A percentile compares a stretch with the other conserved stretches of the same genome.
These are phyloP conservation scores for Inga leiocalycina DNA, from an alignment of 306 rosid species.

Conservation along the genomic window DNA sequence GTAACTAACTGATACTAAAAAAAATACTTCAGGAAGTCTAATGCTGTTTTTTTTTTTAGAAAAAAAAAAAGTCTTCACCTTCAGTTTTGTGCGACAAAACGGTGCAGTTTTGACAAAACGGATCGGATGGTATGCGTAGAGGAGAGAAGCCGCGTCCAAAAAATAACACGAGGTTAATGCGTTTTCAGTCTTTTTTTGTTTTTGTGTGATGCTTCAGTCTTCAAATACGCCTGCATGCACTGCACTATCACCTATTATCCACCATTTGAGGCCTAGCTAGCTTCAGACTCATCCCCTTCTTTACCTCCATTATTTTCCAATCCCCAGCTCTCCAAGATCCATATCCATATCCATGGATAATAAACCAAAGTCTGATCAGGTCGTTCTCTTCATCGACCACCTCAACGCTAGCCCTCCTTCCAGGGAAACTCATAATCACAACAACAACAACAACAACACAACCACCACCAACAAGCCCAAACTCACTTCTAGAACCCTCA, in stretches of 20 bases:
- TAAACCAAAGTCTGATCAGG: constrained; percentile 41
- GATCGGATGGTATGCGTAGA: too few relatives aligned
- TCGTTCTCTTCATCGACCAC: constrained; percentile 47
- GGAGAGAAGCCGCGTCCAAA: too few relatives aligned
- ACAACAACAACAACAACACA: neutral
- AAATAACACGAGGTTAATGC: neutral
- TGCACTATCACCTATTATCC: neutral
- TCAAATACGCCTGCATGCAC: neutral
- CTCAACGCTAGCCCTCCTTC: constrained; percentile 38
- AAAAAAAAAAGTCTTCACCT: too few relatives aligned
- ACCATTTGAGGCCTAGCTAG: neutral
- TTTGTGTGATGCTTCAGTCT: neutral
- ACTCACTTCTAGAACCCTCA: constrained; percentile 24
- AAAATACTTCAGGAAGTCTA: too few relatives aligned
- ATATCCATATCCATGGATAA: constrained; percentile 41
- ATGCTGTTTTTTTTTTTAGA: too few relatives aligned
- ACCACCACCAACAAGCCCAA: neutral
- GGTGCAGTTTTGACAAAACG: too few relatives aligned
- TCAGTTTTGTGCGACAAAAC: too few relatives aligned
- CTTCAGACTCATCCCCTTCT: neutral
- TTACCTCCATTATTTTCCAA: neutral
- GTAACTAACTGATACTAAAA: too few relatives aligned
- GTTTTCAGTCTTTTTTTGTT: neutral
- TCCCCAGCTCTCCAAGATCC: neutral
- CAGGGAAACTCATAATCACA: constrained; percentile 25